phyloP scores from a whole-genome alignment of 345 rosid species.

The Corchorus olitorius region DNA sequence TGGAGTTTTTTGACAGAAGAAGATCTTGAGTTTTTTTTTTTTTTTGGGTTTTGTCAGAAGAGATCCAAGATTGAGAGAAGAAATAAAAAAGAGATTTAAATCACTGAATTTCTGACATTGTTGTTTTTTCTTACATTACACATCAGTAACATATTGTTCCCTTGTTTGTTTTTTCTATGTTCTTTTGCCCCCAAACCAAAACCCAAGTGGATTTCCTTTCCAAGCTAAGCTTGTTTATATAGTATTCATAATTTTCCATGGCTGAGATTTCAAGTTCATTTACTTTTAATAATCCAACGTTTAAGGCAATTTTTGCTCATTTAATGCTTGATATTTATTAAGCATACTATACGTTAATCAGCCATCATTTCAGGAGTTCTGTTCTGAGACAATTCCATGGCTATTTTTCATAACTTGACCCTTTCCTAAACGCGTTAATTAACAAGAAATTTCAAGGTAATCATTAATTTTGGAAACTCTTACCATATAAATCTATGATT shows the following conservation, averaged over 20 bases:
- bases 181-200: not conserved
- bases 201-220: not conserved
- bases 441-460: not conserved
- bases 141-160: constrained; percentile 11
- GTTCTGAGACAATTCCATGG: not conserved
- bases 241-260: constrained; percentile 28
- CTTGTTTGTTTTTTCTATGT: not conserved
- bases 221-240: not conserved
- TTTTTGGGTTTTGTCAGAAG: constrained; percentile 38
- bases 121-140: constrained; percentile 21
- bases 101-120: constrained; percentile 41
- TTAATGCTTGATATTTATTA: not conserved
- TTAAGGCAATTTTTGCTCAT: constrained; percentile 24
- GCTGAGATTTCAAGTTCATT: constrained; percentile 22
- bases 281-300: constrained; percentile 24
- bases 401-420: not conserved
- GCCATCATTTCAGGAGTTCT: not conserved
- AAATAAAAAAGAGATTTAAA: constrained; percentile 27
- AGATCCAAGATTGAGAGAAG: constrained; percentile 39
- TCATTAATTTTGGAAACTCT: constrained; percentile 7
- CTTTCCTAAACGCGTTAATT: not conserved
- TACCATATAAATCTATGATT: not conserved
- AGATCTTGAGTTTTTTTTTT: constrained; percentile 36
- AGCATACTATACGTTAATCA: not conserved
- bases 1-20: constrained; percentile 35